Percentiles rank a stretch among this genome's conserved stretches.
phyloP scores from a whole-genome alignment of 805 yeast genomes.

The Pichia cabralensis region DNA sequence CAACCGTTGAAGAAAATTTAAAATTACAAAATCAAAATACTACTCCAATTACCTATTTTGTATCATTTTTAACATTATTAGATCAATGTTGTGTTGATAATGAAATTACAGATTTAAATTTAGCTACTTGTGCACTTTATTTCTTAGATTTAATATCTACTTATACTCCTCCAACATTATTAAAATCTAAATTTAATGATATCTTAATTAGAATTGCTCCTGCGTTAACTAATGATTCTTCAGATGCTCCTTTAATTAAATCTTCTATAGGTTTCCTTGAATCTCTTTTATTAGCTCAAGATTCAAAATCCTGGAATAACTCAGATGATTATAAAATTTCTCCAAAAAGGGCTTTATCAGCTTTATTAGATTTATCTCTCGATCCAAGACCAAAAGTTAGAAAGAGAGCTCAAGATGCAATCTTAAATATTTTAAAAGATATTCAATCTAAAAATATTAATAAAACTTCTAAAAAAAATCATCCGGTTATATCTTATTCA shows the following conservation, averaged over 20 bases:
- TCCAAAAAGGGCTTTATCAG: conserved; percentile 77
- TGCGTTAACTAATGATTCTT: conserved; percentile 53
- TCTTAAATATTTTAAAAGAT: conserved; percentile 44
- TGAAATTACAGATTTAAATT: conserved; percentile 42
- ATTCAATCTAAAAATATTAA: conserved; percentile 28
- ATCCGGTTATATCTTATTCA: conserved; percentile 63
- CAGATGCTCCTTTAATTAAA: conserved; percentile 73
- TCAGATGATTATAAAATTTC: conserved; percentile 39
- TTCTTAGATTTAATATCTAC: conserved; percentile 74
- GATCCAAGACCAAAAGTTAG: conserved; percentile 94
- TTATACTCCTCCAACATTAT: conserved; percentile 54
- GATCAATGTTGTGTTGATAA: conserved; percentile 60
- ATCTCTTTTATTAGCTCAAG: conserved; percentile 69
- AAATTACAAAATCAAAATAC: conserved; percentile 50
- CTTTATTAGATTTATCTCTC: conserved; percentile 64
- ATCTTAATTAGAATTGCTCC: conserved; percentile 77
- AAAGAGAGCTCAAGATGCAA: conserved; percentile 87
- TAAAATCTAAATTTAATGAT: conserved; percentile 67
- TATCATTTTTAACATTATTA: conserved; percentile 71
- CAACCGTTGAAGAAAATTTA: conserved; percentile 86
- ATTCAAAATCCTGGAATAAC: conserved; percentile 65
- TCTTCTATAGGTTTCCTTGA: conserved; percentile 85
- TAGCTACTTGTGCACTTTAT: conserved; percentile 72
- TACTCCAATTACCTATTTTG: conserved; percentile 73
- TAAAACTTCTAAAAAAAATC: conserved; percentile 62